These are phyloP conservation scores for Vitis hybrid DNA, from an alignment of 177 flowering plant genomes.

Conservation along the genomic window DNA sequence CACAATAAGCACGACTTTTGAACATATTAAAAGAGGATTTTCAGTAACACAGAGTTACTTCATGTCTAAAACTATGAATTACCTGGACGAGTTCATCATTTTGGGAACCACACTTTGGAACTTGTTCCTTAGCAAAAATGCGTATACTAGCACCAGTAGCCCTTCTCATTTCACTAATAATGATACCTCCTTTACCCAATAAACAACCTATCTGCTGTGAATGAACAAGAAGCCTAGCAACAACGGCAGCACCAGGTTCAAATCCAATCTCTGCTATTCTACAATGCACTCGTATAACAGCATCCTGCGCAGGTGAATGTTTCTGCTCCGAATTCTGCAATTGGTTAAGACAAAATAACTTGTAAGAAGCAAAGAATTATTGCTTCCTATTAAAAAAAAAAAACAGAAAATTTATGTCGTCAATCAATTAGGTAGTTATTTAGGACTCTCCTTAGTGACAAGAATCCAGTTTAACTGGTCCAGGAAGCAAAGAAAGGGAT, in stretches of 20 bases:
- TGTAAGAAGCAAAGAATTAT: neutral
- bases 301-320: slow-evolving; percentile 60
- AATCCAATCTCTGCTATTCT: slow-evolving; percentile 47
- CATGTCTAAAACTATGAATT: neutral
- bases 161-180: slow-evolving; percentile 58
- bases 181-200: slow-evolving; percentile 61
- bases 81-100: slow-evolving; percentile 67
- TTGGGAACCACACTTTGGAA: slow-evolving; percentile 30
- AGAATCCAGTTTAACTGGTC: neutral
- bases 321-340: slow-evolving; percentile 46
- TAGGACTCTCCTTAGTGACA: too few species aligned
- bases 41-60: too few species aligned
- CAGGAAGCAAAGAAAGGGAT: neutral
- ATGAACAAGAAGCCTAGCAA: slow-evolving; percentile 65
- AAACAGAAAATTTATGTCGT: too few species aligned
- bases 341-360: neutral
- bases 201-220: slow-evolving; percentile 58
- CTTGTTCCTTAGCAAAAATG: slow-evolving; percentile 45
- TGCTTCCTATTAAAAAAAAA: too few species aligned
- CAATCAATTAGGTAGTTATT: too few species aligned
- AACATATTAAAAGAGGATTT: too few species aligned
- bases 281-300: slow-evolving; percentile 53
- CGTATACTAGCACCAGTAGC: slow-evolving; percentile 58
- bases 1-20: too few species aligned
- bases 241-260: slow-evolving; percentile 47